phyloP scores from a whole-genome alignment of 2,329 filamentous ascomycete species.

The Xylogone sp. region DNA sequence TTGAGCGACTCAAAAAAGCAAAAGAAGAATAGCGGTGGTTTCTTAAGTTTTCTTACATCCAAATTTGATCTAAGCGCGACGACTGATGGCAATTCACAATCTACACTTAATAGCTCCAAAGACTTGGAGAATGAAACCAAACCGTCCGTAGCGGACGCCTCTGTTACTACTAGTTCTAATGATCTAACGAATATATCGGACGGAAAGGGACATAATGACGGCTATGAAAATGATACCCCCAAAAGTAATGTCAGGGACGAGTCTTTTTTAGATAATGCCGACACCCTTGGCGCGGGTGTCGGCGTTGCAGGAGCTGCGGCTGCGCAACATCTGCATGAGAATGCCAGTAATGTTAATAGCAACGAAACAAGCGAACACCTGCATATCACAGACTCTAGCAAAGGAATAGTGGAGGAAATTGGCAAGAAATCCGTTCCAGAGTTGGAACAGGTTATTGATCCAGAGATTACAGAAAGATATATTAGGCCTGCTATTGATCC shows the following conservation, averaged over 20 bases:
- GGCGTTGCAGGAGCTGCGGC: conserved; percentile 51
- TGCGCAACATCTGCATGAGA: conserved; percentile 28
- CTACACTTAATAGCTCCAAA: conserved; percentile 21
- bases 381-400: not conserved
- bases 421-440: conserved; percentile 1
- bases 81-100: conserved; percentile 19
- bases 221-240: conserved; percentile 14
- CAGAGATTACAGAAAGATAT: conserved; percentile 53
- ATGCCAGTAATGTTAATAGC: conserved; percentile 27
- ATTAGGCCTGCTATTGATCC: conserved; percentile 66
- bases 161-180: conserved; percentile 15
- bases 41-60: conserved; percentile 40
- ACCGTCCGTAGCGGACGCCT: conserved; percentile 22
- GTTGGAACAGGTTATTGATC: conserved; percentile 41
- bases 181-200: conserved; percentile 7
- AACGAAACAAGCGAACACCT: conserved; percentile 15
- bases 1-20: conserved; percentile 33
- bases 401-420: conserved; percentile 4
- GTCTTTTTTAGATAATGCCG: conserved; percentile 72
- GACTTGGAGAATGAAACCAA: conserved; percentile 26
- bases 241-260: conserved; percentile 23
- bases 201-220: conserved; percentile 18
- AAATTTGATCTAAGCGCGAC: conserved; percentile 23
- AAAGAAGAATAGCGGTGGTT: conserved; percentile 34
- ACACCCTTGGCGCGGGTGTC: conserved; percentile 66